Evolutionary conservation across 2,329 filamentous ascomycete species (phyloP).

Genomic region (Exophiala oligosperma): DNA sequence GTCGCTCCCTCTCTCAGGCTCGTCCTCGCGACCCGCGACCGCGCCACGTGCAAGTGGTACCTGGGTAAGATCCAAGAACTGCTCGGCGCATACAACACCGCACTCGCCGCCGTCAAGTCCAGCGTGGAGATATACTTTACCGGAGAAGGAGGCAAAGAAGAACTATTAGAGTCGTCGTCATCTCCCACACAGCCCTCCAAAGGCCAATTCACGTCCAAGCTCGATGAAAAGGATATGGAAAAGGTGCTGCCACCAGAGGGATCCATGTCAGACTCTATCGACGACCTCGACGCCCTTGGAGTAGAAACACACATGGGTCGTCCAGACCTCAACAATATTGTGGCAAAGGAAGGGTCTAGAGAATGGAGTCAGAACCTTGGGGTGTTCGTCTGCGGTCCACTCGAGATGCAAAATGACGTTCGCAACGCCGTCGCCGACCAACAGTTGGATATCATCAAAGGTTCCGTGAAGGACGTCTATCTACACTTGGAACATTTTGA

Average conservation of each 20-base stretch:
- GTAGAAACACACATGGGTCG: constrained; percentile 23
- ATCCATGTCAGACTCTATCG: constrained; percentile 32
- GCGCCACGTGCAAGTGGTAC: no score
- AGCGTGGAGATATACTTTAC: no score
- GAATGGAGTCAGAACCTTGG: constrained; percentile 27
- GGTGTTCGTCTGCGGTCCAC: constrained; percentile 47
- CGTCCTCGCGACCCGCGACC: no score
- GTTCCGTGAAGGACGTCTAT: constrained; percentile 40
- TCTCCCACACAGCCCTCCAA: no score
- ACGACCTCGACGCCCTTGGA: constrained; percentile 6
- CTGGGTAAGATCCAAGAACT: no score
- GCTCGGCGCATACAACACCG: no score
- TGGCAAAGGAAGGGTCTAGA: constrained; percentile 30
- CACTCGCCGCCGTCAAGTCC: no score
- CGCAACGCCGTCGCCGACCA: constrained; percentile 48
- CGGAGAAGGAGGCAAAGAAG: no score
- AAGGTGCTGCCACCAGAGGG: neutral
- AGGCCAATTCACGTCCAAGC: no score
- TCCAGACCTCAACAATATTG: constrained; percentile 2
- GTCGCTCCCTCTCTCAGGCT: no score
- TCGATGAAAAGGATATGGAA: no score
- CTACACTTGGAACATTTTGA: constrained; percentile 52
- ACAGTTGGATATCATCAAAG: constrained; percentile 40
- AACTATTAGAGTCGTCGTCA: no score
- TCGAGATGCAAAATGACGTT: constrained; percentile 50